These are phyloP conservation scores for Mangifera indica DNA, from an alignment of 345 rosid species.

Conservation along the genomic window DNA sequence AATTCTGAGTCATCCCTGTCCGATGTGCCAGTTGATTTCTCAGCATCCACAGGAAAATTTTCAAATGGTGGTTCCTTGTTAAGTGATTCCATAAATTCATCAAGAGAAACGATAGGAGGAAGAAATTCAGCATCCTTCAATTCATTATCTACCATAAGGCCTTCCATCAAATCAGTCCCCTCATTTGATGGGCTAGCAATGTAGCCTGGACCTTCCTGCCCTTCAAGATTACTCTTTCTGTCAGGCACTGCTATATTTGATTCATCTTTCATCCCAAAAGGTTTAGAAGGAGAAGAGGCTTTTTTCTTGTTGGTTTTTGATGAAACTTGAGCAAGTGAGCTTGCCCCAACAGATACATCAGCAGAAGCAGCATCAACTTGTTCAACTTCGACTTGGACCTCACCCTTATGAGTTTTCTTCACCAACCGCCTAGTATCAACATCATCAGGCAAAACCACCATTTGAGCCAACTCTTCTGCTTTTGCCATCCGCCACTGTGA, in stretches of 20 bases:
- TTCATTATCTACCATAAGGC: slow-evolving; percentile 79
- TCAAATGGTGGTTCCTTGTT: slow-evolving; percentile 88
- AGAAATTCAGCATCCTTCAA: slow-evolving; percentile 73
- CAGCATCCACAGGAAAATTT: slow-evolving; percentile 48
- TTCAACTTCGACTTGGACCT: slow-evolving; percentile 82
- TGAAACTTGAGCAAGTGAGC: slow-evolving; percentile 30
- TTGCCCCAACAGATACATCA: slow-evolving; percentile 57
- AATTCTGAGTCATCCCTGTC: slow-evolving; percentile 43
- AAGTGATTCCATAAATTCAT: slow-evolving; percentile 89
- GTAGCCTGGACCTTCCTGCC: slow-evolving; percentile 31
- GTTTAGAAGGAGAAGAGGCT: slow-evolving; percentile 16
- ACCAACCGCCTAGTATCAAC: slow-evolving; percentile 76
- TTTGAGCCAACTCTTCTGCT: slow-evolving; percentile 90
- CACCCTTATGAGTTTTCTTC: slow-evolving; percentile 95
- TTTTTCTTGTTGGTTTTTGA: slow-evolving; percentile 35
- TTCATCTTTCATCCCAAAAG: slow-evolving; percentile 34
- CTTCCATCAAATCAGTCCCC: slow-evolving; percentile 50
- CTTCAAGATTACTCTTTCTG: slow-evolving; percentile 32
- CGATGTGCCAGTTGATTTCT: slow-evolving; percentile 27
- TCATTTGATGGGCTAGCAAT: slow-evolving; percentile 61
- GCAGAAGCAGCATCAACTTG: slow-evolving; percentile 49
- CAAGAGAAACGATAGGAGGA: slow-evolving; percentile 88
- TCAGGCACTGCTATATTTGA: slow-evolving; percentile 26
- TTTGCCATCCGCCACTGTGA: slow-evolving; percentile 94
- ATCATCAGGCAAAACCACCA: slow-evolving; percentile 84